These are phyloP conservation scores for Oenanthe javanica DNA, from an alignment of 140 eudicot genomes.

Conservation along the genomic window DNA sequence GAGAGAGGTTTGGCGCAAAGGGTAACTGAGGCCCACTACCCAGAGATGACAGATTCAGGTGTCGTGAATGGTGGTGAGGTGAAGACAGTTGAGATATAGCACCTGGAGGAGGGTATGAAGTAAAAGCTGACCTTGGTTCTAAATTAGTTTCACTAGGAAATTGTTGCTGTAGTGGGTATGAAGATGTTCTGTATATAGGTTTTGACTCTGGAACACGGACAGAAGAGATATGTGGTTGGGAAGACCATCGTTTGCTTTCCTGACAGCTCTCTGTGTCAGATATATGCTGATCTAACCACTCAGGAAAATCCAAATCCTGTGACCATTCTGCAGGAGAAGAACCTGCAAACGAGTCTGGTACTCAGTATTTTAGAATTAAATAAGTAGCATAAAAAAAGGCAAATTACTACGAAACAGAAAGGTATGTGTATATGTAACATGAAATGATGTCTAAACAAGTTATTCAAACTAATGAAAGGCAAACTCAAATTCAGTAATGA, in stretches of 20 bases:
- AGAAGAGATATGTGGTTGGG: slow-evolving; percentile 59
- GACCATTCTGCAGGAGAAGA: slow-evolving; percentile 91
- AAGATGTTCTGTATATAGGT: slow-evolving; percentile 72
- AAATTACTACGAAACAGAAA: not conserved
- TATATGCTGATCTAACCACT: slow-evolving; percentile 66
- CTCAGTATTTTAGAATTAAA: not conserved
- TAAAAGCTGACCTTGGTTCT: slow-evolving; percentile 64
- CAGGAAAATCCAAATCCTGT: slow-evolving; percentile 57
- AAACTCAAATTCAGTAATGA: not conserved
- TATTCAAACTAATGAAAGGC: not conserved
- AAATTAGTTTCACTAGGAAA: slow-evolving; percentile 50
- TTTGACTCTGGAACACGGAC: slow-evolving; percentile 34
- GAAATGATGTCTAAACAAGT: not conserved
- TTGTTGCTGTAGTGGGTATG: slow-evolving; percentile 61
- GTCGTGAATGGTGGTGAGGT: slow-evolving; percentile 38
- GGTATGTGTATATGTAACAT: not conserved
- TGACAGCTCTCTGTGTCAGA: slow-evolving; percentile 63
- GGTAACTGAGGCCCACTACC: slow-evolving; percentile 52
- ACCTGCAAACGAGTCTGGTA: slow-evolving; percentile 44
- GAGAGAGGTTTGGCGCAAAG: slow-evolving; percentile 47
- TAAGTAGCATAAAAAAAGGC: not conserved
- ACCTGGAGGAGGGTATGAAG: slow-evolving; percentile 80
- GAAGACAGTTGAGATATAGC: slow-evolving; percentile 44
- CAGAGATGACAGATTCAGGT: slow-evolving; percentile 33
- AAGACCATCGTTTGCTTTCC: slow-evolving; percentile 85